These are phyloP conservation scores for Entrophospora sp. DNA, from an alignment of 192 early-diverging fungal genomes.

Conservation along the genomic window DNA sequence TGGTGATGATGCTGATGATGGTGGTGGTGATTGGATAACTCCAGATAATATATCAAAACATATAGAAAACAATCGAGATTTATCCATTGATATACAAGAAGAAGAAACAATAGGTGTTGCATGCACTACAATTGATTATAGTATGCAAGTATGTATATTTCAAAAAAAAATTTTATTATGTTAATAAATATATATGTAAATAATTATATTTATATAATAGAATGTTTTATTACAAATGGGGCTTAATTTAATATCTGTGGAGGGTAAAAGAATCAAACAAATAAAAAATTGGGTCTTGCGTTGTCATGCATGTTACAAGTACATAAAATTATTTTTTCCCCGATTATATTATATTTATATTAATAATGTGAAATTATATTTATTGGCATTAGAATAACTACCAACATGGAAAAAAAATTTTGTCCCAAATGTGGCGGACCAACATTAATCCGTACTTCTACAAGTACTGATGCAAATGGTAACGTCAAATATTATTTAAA, in stretches of 20 bases:
- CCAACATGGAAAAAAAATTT: slow-evolving; percentile 83
- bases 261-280: slow-evolving; percentile 67
- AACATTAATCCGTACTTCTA: slow-evolving; percentile 76
- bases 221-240: slow-evolving; percentile 94
- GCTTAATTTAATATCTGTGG: slow-evolving; percentile 71
- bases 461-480: slow-evolving; percentile 71
- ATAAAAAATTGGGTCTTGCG: slow-evolving; percentile 86
- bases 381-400: slow-evolving; percentile 49
- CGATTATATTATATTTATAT: slow-evolving; percentile 94
- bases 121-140: slow-evolving; percentile 17
- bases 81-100: neutral
- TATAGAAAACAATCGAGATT: slow-evolving; percentile 2
- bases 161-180: neutral
- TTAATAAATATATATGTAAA: neutral
- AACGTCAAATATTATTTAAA: slow-evolving; percentile 76
- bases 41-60: slow-evolving; percentile 11
- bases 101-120: slow-evolving; percentile 10
- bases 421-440: slow-evolving; percentile 87
- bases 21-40: slow-evolving; percentile 19
- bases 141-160: slow-evolving; percentile 8
- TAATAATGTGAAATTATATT: slow-evolving; percentile 43
- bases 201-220: slow-evolving; percentile 26
- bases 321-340: slow-evolving; percentile 22
- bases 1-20: slow-evolving; percentile 3
- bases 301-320: slow-evolving; percentile 91